Base-by-base conservation (phyloP, 129 eudicot species). In the Escallonia herrerae region DNA sequence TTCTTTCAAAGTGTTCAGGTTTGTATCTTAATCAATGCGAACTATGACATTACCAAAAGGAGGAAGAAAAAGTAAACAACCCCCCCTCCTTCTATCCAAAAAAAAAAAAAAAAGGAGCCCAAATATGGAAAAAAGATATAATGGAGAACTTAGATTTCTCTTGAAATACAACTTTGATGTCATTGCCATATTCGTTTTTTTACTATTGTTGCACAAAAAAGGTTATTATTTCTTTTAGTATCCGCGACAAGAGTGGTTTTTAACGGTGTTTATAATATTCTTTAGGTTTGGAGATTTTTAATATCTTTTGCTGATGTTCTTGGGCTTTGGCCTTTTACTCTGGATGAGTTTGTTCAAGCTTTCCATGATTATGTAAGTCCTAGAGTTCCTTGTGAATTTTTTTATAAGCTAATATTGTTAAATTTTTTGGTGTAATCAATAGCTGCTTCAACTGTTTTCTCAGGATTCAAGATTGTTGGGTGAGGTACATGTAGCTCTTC, bases 291-390 rank as follows among this genome's bases (percentile, higher is more conserved):
- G 96, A 83, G 85, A 71, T 91, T 91, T 74, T 71, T 87, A 52
- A 80, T 88, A 54, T 82, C 96, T 64, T 91, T 91, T 73, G 86
- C 98, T 13, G 98, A 91, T 77, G 91, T 91, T 81, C 89, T 91
- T 71, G 91, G 95, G 48, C 81, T 91, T 46, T 87, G 98, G 98
- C 98, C 98, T 59, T 91, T 88, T 73, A 91, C 98, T n/a, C 76
- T 91, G 72, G 98, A 87, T 41, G 98, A 91, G 79, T 91, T 91
- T 65, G 74, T 80, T 63, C 95, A 85, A 81, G 91, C 96, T 48
- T 77, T 91, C 69, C 98, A 91, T 57, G 96, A 85, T 73, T 80
- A 70, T 76, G 98, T 91, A 75, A 87, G 98, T 75, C 75, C 47
- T 4, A 44, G 8, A 15, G 15, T 58, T 60, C 56, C 55, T 51